A percentile compares a stretch with the other conserved stretches of the same genome.
Evolutionary conservation across 2,329 filamentous ascomycete species (phyloP).

Genomic region (Myriosclerotinia curreyana): DNA sequence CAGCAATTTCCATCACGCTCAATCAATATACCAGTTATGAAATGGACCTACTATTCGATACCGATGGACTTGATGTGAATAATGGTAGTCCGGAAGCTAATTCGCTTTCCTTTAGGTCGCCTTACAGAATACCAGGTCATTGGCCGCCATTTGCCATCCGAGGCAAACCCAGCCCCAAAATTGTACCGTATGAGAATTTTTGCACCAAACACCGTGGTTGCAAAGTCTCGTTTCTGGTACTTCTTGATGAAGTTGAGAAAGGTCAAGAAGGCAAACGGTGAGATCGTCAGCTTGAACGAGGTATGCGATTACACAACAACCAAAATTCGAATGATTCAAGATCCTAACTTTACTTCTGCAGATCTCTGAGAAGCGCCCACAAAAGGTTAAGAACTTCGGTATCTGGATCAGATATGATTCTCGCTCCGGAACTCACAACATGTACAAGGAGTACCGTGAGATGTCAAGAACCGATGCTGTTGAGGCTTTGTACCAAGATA

Average conservation of each 20-base stretch:
- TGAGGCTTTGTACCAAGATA: conserved; percentile 97
- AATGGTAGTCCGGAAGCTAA: conserved; percentile 24
- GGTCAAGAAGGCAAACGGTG: conserved; percentile 99
- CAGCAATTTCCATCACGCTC: background rate
- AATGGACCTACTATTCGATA: background rate
- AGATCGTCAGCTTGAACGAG: conserved; percentile 96
- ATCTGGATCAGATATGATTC: conserved; percentile 99
- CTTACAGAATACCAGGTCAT: conserved; percentile 99
- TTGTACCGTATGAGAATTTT: conserved; percentile 99
- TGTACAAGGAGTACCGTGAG: conserved; percentile 99
- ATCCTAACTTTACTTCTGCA: conserved; percentile 41
- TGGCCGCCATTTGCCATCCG: conserved; percentile 96
- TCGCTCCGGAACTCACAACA: conserved; percentile 99
- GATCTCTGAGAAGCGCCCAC: conserved; percentile 98
- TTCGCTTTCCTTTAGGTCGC: conserved; percentile 67
- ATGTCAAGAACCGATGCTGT: conserved; percentile 94
- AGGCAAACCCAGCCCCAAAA: conserved; percentile 94
- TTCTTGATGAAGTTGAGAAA: conserved; percentile 98
- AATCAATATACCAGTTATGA: background rate
- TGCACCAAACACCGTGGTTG: conserved; percentile 94
- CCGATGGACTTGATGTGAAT: conserved; percentile 6
- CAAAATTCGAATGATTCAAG: background rate
- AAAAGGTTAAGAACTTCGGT: conserved; percentile 99
- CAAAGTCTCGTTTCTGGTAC: conserved; percentile 99
- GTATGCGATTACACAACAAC: conserved; percentile 54